A percentile compares a stretch with the other conserved stretches of the same genome.
Conservation (phyloP, 164 flowering plant genomes). For the Cinnamomum chago region DNA sequence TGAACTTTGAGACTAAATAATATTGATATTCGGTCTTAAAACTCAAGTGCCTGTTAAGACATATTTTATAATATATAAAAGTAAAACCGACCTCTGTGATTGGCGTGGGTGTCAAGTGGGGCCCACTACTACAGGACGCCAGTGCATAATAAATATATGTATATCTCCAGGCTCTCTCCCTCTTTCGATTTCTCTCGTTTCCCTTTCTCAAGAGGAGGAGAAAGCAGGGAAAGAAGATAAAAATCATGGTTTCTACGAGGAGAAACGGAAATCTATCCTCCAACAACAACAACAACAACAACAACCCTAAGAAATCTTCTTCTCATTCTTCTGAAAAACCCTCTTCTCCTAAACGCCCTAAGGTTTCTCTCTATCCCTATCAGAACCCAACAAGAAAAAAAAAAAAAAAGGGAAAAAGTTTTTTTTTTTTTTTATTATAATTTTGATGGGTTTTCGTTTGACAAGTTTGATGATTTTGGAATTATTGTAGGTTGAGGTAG, state of each 20-base stretch:
- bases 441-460: neutral
- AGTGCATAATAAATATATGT: too few species aligned
- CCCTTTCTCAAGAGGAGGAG: too few species aligned
- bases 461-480: neutral
- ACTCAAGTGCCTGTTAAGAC: too few species aligned
- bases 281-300: constrained; percentile 42
- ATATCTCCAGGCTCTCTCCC: too few species aligned
- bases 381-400: neutral
- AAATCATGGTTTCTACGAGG: constrained; percentile 77
- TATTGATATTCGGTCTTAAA: too few species aligned
- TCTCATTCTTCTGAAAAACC: constrained; percentile 39
- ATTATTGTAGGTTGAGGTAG: constrained; percentile 39
- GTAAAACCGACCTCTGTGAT: too few species aligned
- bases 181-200: too few species aligned
- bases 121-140: too few species aligned
- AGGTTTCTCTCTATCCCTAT: constrained; percentile 32
- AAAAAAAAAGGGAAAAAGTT: neutral
- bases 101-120: too few species aligned
- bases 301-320: constrained; percentile 49
- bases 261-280: constrained; percentile 63
- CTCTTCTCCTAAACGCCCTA: constrained; percentile 72
- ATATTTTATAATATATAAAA: too few species aligned
- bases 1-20: too few species aligned
- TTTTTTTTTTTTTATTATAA: neutral
- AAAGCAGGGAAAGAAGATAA: neutral